Evolutionary conservation across 306 rosid genomes (phyloP).

Genomic region (Sphenostylis stenocarpa): DNA sequence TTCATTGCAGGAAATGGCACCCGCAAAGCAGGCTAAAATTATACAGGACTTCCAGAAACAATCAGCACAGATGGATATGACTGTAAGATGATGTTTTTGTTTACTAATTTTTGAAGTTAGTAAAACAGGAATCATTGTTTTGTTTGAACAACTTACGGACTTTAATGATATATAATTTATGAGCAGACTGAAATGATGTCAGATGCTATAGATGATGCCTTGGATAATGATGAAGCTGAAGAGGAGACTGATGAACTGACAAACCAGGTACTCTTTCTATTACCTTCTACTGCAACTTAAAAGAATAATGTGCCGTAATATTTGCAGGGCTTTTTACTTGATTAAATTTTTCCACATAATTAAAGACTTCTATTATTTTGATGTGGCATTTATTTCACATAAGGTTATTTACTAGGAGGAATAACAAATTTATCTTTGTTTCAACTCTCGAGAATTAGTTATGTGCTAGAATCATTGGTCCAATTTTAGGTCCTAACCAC

Average conservation of each 20-base stretch:
- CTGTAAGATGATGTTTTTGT: slow-evolving; percentile 59
- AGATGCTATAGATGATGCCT: slow-evolving; percentile 88
- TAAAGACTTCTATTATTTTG: slow-evolving; percentile 4
- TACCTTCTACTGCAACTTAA: slow-evolving; percentile 13
- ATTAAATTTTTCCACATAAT: slow-evolving; percentile 5
- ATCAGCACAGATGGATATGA: slow-evolving; percentile 99
- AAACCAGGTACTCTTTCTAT: slow-evolving; percentile 63
- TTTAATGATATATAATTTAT: slow-evolving; percentile 25
- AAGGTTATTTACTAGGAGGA: not conserved
- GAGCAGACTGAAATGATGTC: slow-evolving; percentile 99
- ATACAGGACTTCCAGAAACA: slow-evolving; percentile 89
- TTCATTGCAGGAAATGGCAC: slow-evolving; percentile 90
- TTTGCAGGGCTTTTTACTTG: not conserved
- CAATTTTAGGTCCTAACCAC: not conserved
- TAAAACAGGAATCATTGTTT: not conserved
- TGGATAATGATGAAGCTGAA: slow-evolving; percentile 95
- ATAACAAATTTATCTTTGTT: not conserved
- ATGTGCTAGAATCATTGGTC: slow-evolving; percentile 9
- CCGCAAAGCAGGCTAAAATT: slow-evolving; percentile 81
- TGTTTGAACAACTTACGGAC: slow-evolving; percentile 25
- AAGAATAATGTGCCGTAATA: not conserved
- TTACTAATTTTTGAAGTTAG: slow-evolving; percentile 15
- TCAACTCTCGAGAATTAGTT: not conserved
- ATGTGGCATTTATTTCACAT: slow-evolving; percentile 1
- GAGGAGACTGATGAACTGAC: slow-evolving; percentile 97